phyloP scores from a whole-genome alignment of 2,329 filamentous ascomycete species.

The Colletotrichum sansevieriae region DNA sequence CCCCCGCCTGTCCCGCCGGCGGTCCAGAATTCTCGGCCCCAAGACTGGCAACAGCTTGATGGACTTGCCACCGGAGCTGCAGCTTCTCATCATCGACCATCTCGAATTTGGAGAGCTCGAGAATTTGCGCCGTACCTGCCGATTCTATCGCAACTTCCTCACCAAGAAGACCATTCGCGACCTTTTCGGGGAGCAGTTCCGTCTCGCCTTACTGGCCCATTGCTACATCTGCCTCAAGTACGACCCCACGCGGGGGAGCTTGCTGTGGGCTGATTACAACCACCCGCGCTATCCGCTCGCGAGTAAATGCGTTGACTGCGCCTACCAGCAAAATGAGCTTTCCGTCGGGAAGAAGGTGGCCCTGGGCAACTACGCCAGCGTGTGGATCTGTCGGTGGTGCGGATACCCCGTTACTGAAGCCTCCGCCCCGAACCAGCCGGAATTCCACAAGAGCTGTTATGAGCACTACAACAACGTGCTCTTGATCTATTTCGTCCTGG shows the following conservation, averaged over 20 bases:
- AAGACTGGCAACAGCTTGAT: constrained; percentile 46
- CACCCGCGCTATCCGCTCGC: constrained; percentile 54
- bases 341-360: constrained; percentile 53
- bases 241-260: constrained; percentile 47
- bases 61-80: constrained; percentile 57
- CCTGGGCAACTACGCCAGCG: constrained; percentile 51
- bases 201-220: constrained; percentile 53
- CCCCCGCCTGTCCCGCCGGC: constrained; percentile 30
- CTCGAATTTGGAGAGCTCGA: constrained; percentile 60
- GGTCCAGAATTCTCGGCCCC: constrained; percentile 27
- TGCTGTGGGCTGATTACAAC: constrained; percentile 50
- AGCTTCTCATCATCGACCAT: constrained; percentile 55
- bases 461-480: constrained; percentile 53
- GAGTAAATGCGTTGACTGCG: constrained; percentile 57
- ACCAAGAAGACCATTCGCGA: constrained; percentile 51
- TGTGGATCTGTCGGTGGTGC: constrained; percentile 61
- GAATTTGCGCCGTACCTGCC: constrained; percentile 57
- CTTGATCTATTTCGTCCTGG: constrained; percentile 54
- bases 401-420: constrained; percentile 53
- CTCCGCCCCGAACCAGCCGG: constrained; percentile 50
- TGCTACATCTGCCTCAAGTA: constrained; percentile 57
- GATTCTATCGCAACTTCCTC: constrained; percentile 52
- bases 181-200: constrained; percentile 51
- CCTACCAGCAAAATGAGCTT: constrained; percentile 51
- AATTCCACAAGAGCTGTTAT: constrained; percentile 58